These are phyloP conservation scores for Euphorbia peplus DNA, from an alignment of 345 rosid species.

Conservation along the genomic window DNA sequence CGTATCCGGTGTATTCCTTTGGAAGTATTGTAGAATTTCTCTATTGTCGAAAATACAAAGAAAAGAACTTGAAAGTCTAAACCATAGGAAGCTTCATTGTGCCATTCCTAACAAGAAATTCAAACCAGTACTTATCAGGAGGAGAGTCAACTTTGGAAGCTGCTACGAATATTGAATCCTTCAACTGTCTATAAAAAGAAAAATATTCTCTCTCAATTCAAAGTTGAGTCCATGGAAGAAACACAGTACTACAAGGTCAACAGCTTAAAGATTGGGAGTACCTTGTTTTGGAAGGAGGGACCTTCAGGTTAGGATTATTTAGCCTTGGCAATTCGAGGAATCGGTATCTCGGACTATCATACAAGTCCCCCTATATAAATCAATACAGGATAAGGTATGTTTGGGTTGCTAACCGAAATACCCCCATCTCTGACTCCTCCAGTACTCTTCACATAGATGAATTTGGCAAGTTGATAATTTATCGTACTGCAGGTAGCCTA, in stretches of 20 bases:
- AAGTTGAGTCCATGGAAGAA: background rate
- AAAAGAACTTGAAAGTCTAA: too few relatives aligned
- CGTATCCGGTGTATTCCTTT: too few relatives aligned
- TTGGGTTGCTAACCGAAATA: constrained; percentile 36
- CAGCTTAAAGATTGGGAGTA: constrained; percentile 5
- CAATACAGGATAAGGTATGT: constrained; percentile 16
- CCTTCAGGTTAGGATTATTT: constrained; percentile 19
- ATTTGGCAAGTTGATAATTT: constrained; percentile 30
- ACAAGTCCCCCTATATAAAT: constrained; percentile 4
- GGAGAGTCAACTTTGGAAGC: too few relatives aligned
- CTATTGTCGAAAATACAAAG: too few relatives aligned
- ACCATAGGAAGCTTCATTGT: too few relatives aligned
- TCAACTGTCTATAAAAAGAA: too few relatives aligned
- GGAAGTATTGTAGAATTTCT: too few relatives aligned
- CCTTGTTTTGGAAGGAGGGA: background rate
- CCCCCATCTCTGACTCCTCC: constrained; percentile 9
- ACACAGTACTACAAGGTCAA: background rate
- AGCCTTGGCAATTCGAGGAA: constrained; percentile 10
- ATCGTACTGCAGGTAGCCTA: constrained; percentile 9
- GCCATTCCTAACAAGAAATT: too few relatives aligned
- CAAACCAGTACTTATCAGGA: too few relatives aligned
- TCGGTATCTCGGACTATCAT: constrained; percentile 34
- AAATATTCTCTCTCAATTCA: background rate
- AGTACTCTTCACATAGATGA: constrained; percentile 29
- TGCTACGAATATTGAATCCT: too few relatives aligned